Evolutionary conservation across 352 stramenopile species (phyloP), one percentile per base, ranked within the genome.

Genomic region (Pythium brachiatum): DNA sequence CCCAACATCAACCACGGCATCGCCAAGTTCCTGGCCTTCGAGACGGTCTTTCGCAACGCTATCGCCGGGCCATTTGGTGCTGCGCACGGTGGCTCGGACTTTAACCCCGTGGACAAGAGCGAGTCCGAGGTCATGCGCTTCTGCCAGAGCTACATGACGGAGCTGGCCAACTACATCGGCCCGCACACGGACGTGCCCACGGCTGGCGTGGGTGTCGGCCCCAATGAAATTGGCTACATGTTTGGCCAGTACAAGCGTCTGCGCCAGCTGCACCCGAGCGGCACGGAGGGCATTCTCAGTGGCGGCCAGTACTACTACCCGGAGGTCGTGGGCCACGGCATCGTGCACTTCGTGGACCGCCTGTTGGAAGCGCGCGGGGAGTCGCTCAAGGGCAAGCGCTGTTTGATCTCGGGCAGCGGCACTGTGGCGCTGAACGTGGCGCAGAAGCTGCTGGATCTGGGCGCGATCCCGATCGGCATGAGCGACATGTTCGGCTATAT

Each of bases 211-310:
- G 96, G 95, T 47, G 94, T 98, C 20, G 94, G 92, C 13, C 70
- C 88, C 9, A 88, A 96, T 60, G 97, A 99, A 79, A 97, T 98
- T 56, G 91, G 93, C 67, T 98, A 97, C 79, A 90, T 99, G 73
- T 99, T 98, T 81, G 96, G 96, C 51, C 96, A 99, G 77, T 99
- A 98, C 92, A 99, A 99, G 78, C 86, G 97, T 43, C 90, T 99
- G 63, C 82, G 84, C 39, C 86, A 95, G 64, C 72, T 92, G 34
- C 79, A 95, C 64, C 81, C 83, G 4, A 81, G 73, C 60, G 80
- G 86, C 55, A 92, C 89, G 1, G 89, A 93, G 48, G 90, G 89
- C 27, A 88, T 97, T 54, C 74, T 98, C 25, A 97, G 92, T 66
- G 93, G 93, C 54, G 92, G 89, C 23, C 72, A 76, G 23, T 92